Evolutionary conservation across 306 rosid species (phyloP).

Genomic region (Quercus gilva): DNA sequence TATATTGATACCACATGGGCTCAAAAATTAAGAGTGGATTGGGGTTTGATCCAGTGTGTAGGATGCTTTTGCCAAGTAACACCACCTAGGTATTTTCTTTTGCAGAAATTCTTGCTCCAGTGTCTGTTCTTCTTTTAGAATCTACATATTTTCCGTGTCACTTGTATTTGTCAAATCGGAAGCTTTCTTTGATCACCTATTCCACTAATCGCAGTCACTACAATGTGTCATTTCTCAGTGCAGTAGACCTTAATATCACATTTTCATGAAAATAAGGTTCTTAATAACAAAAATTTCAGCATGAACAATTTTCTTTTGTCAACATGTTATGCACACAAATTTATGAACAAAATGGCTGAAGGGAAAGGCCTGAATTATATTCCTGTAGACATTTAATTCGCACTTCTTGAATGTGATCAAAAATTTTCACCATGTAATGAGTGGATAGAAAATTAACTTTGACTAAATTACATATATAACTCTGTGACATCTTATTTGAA

Average conservation of each 20-base stretch:
- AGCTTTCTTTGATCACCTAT: neutral
- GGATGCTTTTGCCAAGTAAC: neutral
- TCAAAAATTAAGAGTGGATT: no score
- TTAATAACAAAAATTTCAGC: neutral
- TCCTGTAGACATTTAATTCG: neutral
- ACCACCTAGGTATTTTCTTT: neutral
- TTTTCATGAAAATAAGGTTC: neutral
- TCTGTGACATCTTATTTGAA: constrained; percentile 18
- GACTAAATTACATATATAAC: neutral
- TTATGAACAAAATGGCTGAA: neutral
- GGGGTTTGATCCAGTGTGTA: neutral
- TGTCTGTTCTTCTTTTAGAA: neutral
- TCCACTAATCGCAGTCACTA: neutral
- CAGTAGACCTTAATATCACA: neutral
- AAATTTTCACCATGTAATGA: neutral
- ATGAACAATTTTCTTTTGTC: neutral
- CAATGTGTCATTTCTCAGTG: neutral
- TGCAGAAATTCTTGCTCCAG: neutral
- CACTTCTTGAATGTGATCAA: neutral
- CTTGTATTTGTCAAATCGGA: neutral
- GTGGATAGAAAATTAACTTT: neutral
- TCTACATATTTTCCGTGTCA: neutral
- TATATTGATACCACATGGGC: no score
- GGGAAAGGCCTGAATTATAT: neutral
- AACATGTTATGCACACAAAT: neutral